Evolutionary conservation across 2,329 filamentous ascomycete species (phyloP), one percentile per base, ranked within the genome.

Genomic region (Talaromyces sp.): DNA sequence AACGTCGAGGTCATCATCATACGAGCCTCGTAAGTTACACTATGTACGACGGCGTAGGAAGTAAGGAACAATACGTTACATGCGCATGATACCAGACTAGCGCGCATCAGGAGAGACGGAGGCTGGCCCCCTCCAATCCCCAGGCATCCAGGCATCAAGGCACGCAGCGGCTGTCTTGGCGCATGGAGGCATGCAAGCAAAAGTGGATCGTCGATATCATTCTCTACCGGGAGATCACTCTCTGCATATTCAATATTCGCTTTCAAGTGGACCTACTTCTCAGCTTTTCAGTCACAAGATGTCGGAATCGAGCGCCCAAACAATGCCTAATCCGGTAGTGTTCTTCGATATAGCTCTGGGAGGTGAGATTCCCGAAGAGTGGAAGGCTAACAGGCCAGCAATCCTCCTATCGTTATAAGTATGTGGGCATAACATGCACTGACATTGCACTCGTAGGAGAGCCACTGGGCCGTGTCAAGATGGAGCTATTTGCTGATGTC

Each of bases 401-500:
- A 12, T 18, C 9, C n/a, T 21, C 7, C 18, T 6, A 9, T 40
- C n/a, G 7, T 39, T 39, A n/a, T 40, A 44, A 44, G 11, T 44
- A 0, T 44, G 3, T 21, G 21, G 2, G 7, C 3, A 14, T 8
- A 5, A n/a, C 46, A 31, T 50, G 1, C 46, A 16, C 46, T 54
- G 25, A 35, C 18, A 2, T 12, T 18, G 2, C 3, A 33, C 16
- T 28, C 28, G 14, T 68, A 95, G 92, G 92, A 65, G 91, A 96
- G 72, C 88, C 91, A 2, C 84, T 96, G 16, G 93, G 93, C 66
- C 88, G 92, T 63, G 87, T 96, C 72, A 93, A 90, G 68, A 92
- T 96, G 76, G 91, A 97, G 78, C 86, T 99, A 65, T 97, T 95
- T 82, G 87, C 88, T 65, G 85, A 96, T 77, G 82, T 89, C 23